phyloP scores from a whole-genome alignment of 2,329 filamentous ascomycete species.

The Colletotrichum liriopes region DNA sequence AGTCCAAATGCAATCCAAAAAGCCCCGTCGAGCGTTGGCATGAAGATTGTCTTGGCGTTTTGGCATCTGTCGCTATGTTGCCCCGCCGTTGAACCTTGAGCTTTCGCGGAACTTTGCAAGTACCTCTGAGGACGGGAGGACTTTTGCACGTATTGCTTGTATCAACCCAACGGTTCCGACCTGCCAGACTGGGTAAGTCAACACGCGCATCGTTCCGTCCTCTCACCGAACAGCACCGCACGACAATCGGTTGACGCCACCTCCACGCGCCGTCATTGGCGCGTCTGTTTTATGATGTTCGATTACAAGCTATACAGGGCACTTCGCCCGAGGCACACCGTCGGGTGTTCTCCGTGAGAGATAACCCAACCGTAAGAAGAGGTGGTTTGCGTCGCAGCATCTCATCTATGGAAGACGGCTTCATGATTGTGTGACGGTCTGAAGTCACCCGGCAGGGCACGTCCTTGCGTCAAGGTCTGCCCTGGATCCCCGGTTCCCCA shows the following conservation, averaged over 20 bases:
- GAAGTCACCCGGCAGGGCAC: conserved; percentile 26
- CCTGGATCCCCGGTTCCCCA: conserved; percentile 20
- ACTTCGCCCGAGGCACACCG: background rate
- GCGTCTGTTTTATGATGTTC: background rate
- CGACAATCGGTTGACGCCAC: conserved; percentile 4
- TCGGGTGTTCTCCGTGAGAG: background rate
- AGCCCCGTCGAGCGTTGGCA: conserved; percentile 35
- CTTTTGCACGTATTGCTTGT: conserved; percentile 1
- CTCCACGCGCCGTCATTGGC: conserved; percentile 4
- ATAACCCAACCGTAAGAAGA: background rate
- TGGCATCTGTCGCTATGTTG: conserved; percentile 33
- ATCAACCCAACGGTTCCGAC: conserved; percentile 14
- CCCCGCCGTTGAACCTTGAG: conserved; percentile 28
- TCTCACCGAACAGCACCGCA: background rate
- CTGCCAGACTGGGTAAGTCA: conserved; percentile 32
- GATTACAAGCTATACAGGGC: background rate
- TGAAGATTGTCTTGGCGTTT: conserved; percentile 39
- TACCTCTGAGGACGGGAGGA: conserved; percentile 1
- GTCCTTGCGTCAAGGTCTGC: conserved; percentile 13
- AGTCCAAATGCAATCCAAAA: conserved; percentile 33
- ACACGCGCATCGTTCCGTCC: background rate
- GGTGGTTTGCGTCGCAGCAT: conserved; percentile 21
- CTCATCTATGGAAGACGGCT: conserved; percentile 20
- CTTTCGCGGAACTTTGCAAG: background rate
- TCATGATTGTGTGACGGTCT: conserved; percentile 30